phyloP scores from a whole-genome alignment of 192 early-diverging fungal species.

The Rhizophagus clarus region DNA sequence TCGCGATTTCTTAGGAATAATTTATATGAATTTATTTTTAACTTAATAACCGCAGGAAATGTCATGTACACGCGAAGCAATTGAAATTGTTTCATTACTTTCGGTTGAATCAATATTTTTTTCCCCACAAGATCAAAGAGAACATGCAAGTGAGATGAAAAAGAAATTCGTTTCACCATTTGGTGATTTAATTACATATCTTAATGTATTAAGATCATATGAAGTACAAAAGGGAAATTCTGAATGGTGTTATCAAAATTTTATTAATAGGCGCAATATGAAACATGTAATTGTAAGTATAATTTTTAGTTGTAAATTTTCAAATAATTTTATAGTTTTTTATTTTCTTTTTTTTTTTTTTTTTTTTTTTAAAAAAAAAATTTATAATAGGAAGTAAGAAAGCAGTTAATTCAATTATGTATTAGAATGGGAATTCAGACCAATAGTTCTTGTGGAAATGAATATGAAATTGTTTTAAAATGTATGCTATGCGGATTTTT shows the following conservation, averaged over 20 bases:
- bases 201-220: conserved; percentile 84
- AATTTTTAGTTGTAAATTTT: not conserved
- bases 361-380: too few relatives aligned
- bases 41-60: conserved; percentile 36
- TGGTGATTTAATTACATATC: conserved; percentile 92
- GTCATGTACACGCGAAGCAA: conserved; percentile 84
- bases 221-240: conserved; percentile 74
- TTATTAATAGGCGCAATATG: conserved; percentile 84
- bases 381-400: conserved; percentile 71
- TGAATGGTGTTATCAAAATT: conserved; percentile 92
- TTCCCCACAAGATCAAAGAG: conserved; percentile 84
- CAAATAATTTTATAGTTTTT: too few relatives aligned
- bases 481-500: conserved; percentile 92
- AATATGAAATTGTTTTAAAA: conserved; percentile 75
- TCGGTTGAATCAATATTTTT: conserved; percentile 93
- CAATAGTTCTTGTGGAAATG: conserved; percentile 64
- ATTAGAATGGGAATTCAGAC: conserved; percentile 68
- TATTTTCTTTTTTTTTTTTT: not conserved
- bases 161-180: conserved; percentile 80
- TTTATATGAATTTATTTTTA: not conserved
- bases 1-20: not conserved
- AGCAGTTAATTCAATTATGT: conserved; percentile 83
- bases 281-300: conserved; percentile 71
- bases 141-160: conserved; percentile 79
- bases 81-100: conserved; percentile 88